Conservation (phyloP, 306 rosid genomes). For the Betula pendula region DNA sequence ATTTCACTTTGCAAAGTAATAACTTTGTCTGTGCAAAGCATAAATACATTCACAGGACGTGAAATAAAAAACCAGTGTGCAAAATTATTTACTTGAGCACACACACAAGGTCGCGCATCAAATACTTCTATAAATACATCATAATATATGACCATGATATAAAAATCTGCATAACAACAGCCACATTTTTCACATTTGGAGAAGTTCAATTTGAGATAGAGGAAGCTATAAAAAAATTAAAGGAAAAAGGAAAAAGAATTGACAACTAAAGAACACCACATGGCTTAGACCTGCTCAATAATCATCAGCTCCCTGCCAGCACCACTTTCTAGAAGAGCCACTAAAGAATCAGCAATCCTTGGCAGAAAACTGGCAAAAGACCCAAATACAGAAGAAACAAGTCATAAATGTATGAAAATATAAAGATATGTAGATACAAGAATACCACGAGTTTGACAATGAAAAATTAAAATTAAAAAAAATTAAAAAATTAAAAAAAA, state of each 20-base stretch:
- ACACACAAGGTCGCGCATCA: conserved; percentile 44
- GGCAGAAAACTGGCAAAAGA: conserved; percentile 59
- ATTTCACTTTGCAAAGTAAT: too few species aligned
- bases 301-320: conserved; percentile 88
- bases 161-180: conserved; percentile 63
- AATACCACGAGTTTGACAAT: neutral
- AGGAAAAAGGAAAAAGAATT: neutral
- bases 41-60: neutral
- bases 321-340: conserved; percentile 74
- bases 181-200: conserved; percentile 9
- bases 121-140: conserved; percentile 87
- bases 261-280: conserved; percentile 14
- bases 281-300: conserved; percentile 68
- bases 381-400: conserved; percentile 25
- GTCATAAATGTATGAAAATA: conserved; percentile 14
- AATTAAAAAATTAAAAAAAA: neutral
- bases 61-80: conserved; percentile 10
- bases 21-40: too few species aligned
- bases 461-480: conserved; percentile 16
- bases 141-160: conserved; percentile 74
- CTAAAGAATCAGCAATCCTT: conserved; percentile 60
- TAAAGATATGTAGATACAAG: neutral
- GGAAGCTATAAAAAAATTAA: conserved; percentile 20
- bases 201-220: conserved; percentile 1
- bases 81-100: conserved; percentile 72